A percentile compares a stretch with the other conserved stretches of the same genome.
Conservation (phyloP, 192 early-diverging fungal genomes). For the Coemansia sp. region DNA sequence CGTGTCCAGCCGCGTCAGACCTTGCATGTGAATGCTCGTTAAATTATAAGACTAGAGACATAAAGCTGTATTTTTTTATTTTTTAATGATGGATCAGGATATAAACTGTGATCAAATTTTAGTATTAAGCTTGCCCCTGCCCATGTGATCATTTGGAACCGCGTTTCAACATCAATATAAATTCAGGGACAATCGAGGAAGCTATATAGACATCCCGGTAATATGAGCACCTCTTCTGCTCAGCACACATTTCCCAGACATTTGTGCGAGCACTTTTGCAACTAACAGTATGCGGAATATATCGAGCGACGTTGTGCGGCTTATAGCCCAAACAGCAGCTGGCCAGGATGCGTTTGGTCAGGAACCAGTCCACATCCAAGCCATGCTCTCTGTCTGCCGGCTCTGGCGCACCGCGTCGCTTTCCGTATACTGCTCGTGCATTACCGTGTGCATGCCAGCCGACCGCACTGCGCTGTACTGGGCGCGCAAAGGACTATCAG, state of each 20-base stretch:
- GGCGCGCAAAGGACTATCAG: constrained; percentile 20
- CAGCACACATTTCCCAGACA: not conserved
- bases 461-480: constrained; percentile 21
- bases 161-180: not conserved
- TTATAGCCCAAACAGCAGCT: not conserved
- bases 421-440: constrained; percentile 17
- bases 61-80: not conserved
- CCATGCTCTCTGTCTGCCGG: constrained; percentile 13
- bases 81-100: too few relatives aligned
- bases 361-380: constrained; percentile 19
- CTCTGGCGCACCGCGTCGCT: constrained; percentile 26
- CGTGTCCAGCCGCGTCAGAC: constrained; percentile 18
- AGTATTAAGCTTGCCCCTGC: not conserved
- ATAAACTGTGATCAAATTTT: not conserved
- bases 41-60: constrained; percentile 3
- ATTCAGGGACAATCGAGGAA: not conserved
- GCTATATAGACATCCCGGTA: not conserved
- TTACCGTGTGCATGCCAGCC: constrained; percentile 5
- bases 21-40: not conserved
- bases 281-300: not conserved
- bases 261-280: not conserved
- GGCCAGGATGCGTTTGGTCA: not conserved
- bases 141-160: not conserved
- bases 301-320: constrained; percentile 17
- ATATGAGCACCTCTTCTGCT: not conserved